phyloP scores from a whole-genome alignment of 345 rosid genomes.

The Lepidium africanum region DNA sequence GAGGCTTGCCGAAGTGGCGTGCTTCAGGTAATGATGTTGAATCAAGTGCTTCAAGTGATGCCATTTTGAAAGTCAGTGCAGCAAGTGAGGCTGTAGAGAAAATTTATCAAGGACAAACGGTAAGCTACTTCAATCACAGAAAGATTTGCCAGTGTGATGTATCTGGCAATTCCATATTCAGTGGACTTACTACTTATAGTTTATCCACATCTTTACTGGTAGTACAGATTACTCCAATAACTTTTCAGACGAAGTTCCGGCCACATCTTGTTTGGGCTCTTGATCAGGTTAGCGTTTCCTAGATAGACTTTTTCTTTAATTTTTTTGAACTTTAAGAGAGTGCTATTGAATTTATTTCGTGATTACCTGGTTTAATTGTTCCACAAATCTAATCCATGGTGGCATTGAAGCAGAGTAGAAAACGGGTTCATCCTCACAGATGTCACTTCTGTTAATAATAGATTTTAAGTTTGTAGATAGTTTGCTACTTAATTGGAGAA shows the following conservation, averaged over 20 bases:
- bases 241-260: constrained; percentile 78
- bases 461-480: not conserved
- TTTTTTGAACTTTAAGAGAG: not conserved
- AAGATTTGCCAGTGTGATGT: not conserved
- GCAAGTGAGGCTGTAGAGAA: constrained; percentile 93
- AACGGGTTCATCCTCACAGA: not conserved
- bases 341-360: not conserved
- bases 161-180: not conserved
- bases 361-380: not conserved
- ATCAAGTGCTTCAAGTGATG: constrained; percentile 93
- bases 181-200: not conserved
- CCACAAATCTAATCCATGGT: not conserved
- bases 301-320: not conserved
- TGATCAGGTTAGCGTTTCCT: constrained; percentile 60
- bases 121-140: constrained; percentile 29
- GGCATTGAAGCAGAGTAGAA: not conserved
- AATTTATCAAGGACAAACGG: constrained; percentile 78
- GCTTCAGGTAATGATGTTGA: constrained; percentile 96
- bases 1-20: constrained; percentile 98
- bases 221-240: constrained; percentile 69
- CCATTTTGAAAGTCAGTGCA: constrained; percentile 88
- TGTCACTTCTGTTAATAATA: not conserved
- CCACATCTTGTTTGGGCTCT: constrained; percentile 84
- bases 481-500: not conserved
- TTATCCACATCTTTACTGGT: not conserved